These are phyloP conservation scores for Borovskyia barvae DNA, from an alignment of 208 protist species.

Conservation along the genomic window DNA sequence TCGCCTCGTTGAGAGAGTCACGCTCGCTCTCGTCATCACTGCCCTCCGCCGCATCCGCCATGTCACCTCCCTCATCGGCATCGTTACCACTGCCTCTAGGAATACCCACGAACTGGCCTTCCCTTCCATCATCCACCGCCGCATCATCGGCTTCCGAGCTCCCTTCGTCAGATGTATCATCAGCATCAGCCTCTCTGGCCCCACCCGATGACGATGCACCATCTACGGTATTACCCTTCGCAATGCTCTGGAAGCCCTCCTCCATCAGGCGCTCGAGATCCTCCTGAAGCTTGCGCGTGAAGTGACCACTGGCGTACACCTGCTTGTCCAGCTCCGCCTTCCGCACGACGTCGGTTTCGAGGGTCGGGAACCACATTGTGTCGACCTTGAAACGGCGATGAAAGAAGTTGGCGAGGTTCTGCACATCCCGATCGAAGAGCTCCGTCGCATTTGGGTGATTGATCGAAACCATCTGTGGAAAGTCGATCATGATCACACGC, in stretches of 20 bases:
- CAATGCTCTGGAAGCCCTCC: constrained; percentile 20
- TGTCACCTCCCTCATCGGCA: constrained; percentile 1
- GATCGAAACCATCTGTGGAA: constrained; percentile 99
- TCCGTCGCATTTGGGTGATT: constrained; percentile 94
- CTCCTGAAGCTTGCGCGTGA: constrained; percentile 62
- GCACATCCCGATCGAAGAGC: constrained; percentile 97
- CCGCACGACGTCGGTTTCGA: constrained; percentile 79
- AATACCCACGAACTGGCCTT: constrained; percentile 11
- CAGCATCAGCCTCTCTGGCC: too few relatives aligned
- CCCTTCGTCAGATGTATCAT: too few relatives aligned
- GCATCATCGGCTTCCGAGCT: constrained; percentile 6
- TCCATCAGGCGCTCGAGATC: constrained; percentile 77
- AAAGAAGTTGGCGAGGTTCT: constrained; percentile 96
- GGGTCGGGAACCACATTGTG: constrained; percentile 58
- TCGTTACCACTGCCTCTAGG: constrained; percentile 1
- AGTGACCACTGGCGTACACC: constrained; percentile 83
- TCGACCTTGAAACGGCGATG: constrained; percentile 86
- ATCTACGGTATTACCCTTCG: neutral
- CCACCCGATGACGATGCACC: too few relatives aligned
- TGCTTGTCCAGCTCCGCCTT: constrained; percentile 68
- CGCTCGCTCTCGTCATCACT: constrained; percentile 34
- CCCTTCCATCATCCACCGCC: constrained; percentile 28
- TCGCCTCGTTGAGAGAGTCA: constrained; percentile 40
- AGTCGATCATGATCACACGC: constrained; percentile 98
- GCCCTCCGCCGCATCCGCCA: constrained; percentile 12